A percentile compares a stretch with the other conserved stretches of the same genome.
Conservation (phyloP, 805 yeast species). For the Tetrapisispora arboricola region DNA sequence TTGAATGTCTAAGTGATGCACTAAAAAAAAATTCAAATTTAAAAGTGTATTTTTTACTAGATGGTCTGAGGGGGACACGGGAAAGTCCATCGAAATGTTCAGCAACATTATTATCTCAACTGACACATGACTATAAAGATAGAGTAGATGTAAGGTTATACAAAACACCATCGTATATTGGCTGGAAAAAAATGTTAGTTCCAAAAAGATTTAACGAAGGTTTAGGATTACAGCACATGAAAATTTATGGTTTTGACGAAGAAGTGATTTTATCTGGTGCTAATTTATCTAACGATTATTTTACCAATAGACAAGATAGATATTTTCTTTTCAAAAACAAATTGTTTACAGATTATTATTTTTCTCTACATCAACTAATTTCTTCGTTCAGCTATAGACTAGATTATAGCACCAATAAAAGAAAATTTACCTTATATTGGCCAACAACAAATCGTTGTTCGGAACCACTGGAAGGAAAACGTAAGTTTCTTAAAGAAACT, state of each 20-base stretch:
- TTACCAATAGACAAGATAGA: slow-evolving; percentile 89
- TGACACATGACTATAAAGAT: slow-evolving; percentile 52
- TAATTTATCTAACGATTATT: slow-evolving; percentile 81
- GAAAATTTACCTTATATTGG: slow-evolving; percentile 59
- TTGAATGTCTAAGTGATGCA: slow-evolving; percentile 52
- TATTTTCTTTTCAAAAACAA: slow-evolving; percentile 61
- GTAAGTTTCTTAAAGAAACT: slow-evolving; percentile 45
- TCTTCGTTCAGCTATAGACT: slow-evolving; percentile 63
- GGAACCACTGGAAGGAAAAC: slow-evolving; percentile 52
- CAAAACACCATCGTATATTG: slow-evolving; percentile 78
- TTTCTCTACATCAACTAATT: slow-evolving; percentile 55
- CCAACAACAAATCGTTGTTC: slow-evolving; percentile 54
- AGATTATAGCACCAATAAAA: slow-evolving; percentile 31
- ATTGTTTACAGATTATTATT: slow-evolving; percentile 61
- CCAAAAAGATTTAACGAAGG: slow-evolving; percentile 89
- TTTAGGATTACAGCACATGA: slow-evolving; percentile 92
- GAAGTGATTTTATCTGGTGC: slow-evolving; percentile 88
- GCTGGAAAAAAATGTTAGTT: slow-evolving; percentile 49
- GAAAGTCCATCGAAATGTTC: slow-evolving; percentile 76
- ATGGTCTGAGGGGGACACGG: slow-evolving; percentile 85
- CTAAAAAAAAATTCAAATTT: slow-evolving; percentile 48
- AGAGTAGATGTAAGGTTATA: slow-evolving; percentile 76
- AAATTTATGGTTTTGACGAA: slow-evolving; percentile 87
- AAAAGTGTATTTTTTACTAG: slow-evolving; percentile 65
- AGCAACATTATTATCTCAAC: slow-evolving; percentile 59